phyloP scores from a whole-genome alignment of 768 basidiomycete genomes.

The Boletus barrowsii region DNA sequence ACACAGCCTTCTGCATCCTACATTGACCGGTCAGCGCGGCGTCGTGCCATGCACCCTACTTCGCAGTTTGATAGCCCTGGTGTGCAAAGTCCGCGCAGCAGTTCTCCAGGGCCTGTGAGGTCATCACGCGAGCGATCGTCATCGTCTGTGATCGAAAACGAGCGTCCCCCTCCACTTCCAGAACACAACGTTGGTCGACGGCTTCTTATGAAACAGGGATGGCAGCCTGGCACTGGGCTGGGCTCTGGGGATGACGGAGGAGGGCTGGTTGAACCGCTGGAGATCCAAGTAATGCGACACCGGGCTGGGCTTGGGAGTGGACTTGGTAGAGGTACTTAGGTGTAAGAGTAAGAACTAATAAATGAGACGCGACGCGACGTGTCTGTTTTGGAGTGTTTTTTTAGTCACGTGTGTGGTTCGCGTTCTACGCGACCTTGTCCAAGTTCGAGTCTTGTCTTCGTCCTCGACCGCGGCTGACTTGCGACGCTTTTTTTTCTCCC shows the following conservation, averaged over 20 bases:
- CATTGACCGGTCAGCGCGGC: slow-evolving; percentile 68
- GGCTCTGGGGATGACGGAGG: slow-evolving; percentile 17
- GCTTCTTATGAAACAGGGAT: slow-evolving; percentile 71
- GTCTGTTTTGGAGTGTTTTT: slow-evolving; percentile 36
- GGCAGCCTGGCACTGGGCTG: slow-evolving; percentile 59
- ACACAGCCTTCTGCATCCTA: slow-evolving; percentile 35
- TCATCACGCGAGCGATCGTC: slow-evolving; percentile 15
- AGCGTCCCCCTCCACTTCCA: slow-evolving; percentile 41
- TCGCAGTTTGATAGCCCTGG: slow-evolving; percentile 56
- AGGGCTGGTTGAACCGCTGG: slow-evolving; percentile 54
- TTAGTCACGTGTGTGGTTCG: slow-evolving; percentile 39
- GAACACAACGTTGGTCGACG: slow-evolving; percentile 64
- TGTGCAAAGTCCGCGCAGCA: slow-evolving; percentile 28
- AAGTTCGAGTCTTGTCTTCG: slow-evolving; percentile 22
- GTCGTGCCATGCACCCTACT: slow-evolving; percentile 56
- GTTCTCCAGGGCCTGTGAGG: slow-evolving; percentile 15
- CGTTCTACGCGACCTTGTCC: slow-evolving; percentile 33
- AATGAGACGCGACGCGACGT: slow-evolving; percentile 29
- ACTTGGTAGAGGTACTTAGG: slow-evolving; percentile 23
- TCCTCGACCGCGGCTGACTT: slow-evolving; percentile 36
- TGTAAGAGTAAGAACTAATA: background rate
- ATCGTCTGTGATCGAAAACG: slow-evolving; percentile 3
- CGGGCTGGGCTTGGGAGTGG: slow-evolving; percentile 61
- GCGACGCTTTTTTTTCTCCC: slow-evolving; percentile 18
- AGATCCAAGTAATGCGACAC: slow-evolving; percentile 39